Percentiles rank a stretch among this genome's conserved stretches.
These are phyloP conservation scores for Alternaria conjuncta DNA, from an alignment of 2,329 filamentous ascomycete genomes.

Conservation along the genomic window DNA sequence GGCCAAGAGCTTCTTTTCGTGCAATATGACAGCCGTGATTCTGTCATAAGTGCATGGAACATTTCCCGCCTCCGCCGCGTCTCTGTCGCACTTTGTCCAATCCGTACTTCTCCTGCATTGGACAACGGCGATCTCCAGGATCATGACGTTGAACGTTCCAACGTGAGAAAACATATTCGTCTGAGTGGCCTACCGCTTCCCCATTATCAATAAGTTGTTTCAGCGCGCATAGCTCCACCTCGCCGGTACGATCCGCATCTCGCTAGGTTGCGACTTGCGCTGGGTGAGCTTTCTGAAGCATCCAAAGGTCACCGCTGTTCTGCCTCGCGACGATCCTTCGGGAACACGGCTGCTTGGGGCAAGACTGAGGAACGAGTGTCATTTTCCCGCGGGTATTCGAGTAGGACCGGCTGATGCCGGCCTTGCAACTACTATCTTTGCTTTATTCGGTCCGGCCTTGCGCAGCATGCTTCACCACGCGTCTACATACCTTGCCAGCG, in stretches of 20 bases:
- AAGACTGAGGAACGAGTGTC: constrained; percentile 2
- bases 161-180: constrained; percentile 11
- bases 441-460: constrained; percentile 8
- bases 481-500: constrained; percentile 1
- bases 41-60: constrained; percentile 4
- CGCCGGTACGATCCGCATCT: constrained; percentile 19
- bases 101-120: constrained; percentile 10
- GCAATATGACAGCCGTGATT: background rate
- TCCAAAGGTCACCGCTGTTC: constrained; percentile 29
- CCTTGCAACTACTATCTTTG: constrained; percentile 3
- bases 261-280: constrained; percentile 12
- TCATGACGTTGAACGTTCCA: constrained; percentile 29
- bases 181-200: constrained; percentile 16
- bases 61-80: constrained; percentile 8
- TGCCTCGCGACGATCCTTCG: constrained; percentile 26
- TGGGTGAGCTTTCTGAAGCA: background rate
- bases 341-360: constrained; percentile 10
- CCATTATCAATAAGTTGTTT: constrained; percentile 16
- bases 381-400: background rate
- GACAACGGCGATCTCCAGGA: constrained; percentile 26
- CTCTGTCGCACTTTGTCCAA: constrained; percentile 9
- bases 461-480: constrained; percentile 5
- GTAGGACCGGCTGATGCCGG: constrained; percentile 5
- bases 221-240: constrained; percentile 12
- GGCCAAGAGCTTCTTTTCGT: constrained; percentile 16